phyloP scores from a whole-genome alignment of 306 rosid species.

The Boehmeria nivea region DNA sequence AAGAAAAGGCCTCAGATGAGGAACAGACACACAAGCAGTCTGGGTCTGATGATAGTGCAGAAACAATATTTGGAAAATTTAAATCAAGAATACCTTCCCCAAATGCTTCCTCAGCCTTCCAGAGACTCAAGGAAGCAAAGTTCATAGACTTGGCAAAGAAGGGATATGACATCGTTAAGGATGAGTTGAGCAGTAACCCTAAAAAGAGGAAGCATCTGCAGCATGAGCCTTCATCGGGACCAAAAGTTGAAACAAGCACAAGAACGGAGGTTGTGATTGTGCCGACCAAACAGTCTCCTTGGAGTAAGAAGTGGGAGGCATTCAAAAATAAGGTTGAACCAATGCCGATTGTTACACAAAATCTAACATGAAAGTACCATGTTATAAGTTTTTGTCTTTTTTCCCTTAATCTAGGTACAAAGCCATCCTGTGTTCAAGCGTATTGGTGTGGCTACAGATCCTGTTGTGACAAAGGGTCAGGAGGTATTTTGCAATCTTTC shows the following conservation, averaged over 20 bases:
- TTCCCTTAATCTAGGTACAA: conserved; percentile 40
- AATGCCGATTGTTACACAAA: conserved; percentile 3
- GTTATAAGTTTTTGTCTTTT: neutral
- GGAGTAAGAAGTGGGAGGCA: conserved; percentile 75
- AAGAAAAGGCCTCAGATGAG: conserved; percentile 30
- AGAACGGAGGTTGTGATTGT: conserved; percentile 59
- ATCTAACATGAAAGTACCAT: conserved; percentile 2
- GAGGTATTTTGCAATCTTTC: conserved; percentile 53
- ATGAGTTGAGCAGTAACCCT: conserved; percentile 63
- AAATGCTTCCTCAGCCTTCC: conserved; percentile 55
- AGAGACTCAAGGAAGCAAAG: conserved; percentile 64
- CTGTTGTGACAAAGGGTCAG: conserved; percentile 67
- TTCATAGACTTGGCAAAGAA: conserved; percentile 59
- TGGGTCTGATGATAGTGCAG: conserved; percentile 38
- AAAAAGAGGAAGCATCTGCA: conserved; percentile 52
- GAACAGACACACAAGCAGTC: conserved; percentile 43
- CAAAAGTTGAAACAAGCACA: conserved; percentile 57
- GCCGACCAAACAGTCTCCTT: conserved; percentile 62
- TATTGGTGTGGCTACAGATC: conserved; percentile 47
- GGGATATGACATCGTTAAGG: conserved; percentile 73
- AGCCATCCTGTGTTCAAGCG: conserved; percentile 55
- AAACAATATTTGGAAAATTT: conserved; percentile 67
- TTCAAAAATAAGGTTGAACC: conserved; percentile 61
- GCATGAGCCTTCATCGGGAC: conserved; percentile 35
- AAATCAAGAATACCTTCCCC: conserved; percentile 60